A percentile compares a stretch with the other conserved stretches of the same genome.
Conservation (phyloP, 1,284 basidiomycete species). For the Retiboletus fuscus region DNA sequence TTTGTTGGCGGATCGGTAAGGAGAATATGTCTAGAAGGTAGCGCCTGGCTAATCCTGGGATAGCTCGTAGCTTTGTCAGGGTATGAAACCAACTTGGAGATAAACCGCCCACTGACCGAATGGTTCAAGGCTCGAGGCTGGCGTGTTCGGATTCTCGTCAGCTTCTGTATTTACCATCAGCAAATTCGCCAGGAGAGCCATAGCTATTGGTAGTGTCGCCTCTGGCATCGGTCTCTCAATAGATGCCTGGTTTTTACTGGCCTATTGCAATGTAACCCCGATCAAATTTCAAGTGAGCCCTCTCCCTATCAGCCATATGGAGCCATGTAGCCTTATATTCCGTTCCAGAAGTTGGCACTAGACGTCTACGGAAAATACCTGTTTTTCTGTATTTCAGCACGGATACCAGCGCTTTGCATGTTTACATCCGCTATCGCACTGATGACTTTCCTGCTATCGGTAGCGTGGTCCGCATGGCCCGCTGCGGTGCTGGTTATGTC, state of each 20-base stretch:
- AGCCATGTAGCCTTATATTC: not conserved
- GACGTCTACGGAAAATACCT: slow-evolving; percentile 71
- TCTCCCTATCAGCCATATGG: not conserved
- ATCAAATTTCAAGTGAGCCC: slow-evolving; percentile 63
- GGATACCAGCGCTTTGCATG: slow-evolving; percentile 70
- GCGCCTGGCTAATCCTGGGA: slow-evolving; percentile 6
- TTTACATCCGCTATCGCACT: slow-evolving; percentile 64
- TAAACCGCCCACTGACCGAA: slow-evolving; percentile 9
- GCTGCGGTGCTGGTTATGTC: slow-evolving; percentile 68
- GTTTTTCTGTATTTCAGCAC: slow-evolving; percentile 73
- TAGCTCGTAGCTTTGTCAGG: slow-evolving; percentile 66
- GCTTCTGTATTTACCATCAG: slow-evolving; percentile 62
- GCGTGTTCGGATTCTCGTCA: slow-evolving; percentile 70
- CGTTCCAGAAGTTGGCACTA: slow-evolving; percentile 57
- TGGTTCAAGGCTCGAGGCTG: slow-evolving; percentile 57
- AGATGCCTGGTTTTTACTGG: slow-evolving; percentile 71
- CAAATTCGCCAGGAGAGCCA: slow-evolving; percentile 56
- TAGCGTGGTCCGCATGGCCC: slow-evolving; percentile 73
- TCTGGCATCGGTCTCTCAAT: slow-evolving; percentile 71
- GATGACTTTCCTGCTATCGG: slow-evolving; percentile 67
- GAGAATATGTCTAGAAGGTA: slow-evolving; percentile 25
- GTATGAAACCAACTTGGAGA: slow-evolving; percentile 46
- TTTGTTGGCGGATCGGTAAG: slow-evolving; percentile 58
- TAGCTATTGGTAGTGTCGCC: slow-evolving; percentile 67
- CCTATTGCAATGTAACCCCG: slow-evolving; percentile 63